A percentile compares a stretch with the other conserved stretches of the same genome.
Evolutionary conservation across 2,329 filamentous ascomycete species (phyloP).

Genomic region (Leptoxyphium fumago): DNA sequence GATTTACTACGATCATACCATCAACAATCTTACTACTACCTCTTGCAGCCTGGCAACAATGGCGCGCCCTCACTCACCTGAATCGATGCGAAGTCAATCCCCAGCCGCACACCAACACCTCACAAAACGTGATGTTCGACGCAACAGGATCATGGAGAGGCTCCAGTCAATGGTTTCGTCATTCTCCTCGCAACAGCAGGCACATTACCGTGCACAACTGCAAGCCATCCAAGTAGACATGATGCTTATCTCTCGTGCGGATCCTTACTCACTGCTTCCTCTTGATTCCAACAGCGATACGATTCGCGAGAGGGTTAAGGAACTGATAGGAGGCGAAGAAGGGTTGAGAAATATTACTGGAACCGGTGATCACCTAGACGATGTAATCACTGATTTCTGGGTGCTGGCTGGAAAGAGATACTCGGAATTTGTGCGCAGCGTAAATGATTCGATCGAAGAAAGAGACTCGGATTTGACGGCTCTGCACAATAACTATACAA

Average conservation of each 20-base stretch:
- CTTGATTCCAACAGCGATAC: constrained; percentile 52
- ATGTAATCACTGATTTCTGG: constrained; percentile 35
- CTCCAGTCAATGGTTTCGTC: constrained; percentile 60
- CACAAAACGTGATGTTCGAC: constrained; percentile 83
- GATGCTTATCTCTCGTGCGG: constrained; percentile 68
- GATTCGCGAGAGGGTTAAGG: constrained; percentile 44
- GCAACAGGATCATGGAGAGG: constrained; percentile 67
- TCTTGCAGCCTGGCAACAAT: not conserved
- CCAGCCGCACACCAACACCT: constrained; percentile 26
- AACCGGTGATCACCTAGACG: not conserved
- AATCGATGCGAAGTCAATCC: not conserved
- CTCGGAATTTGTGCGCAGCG: constrained; percentile 66
- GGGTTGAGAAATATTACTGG: constrained; percentile 39
- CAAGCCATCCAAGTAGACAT: constrained; percentile 87
- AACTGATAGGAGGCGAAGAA: constrained; percentile 28
- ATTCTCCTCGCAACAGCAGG: constrained; percentile 68
- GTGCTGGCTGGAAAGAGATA: constrained; percentile 64
- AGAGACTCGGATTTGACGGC: constrained; percentile 70
- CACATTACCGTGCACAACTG: constrained; percentile 75
- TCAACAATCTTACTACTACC: too few relatives aligned
- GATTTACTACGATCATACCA: too few relatives aligned
- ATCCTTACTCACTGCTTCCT: constrained; percentile 60
- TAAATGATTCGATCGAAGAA: constrained; percentile 78
- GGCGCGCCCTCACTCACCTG: not conserved
- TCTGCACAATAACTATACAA: constrained; percentile 50